Base-by-base conservation (phyloP, 768 basidiomycete species). In the Galerina marginata region DNA sequence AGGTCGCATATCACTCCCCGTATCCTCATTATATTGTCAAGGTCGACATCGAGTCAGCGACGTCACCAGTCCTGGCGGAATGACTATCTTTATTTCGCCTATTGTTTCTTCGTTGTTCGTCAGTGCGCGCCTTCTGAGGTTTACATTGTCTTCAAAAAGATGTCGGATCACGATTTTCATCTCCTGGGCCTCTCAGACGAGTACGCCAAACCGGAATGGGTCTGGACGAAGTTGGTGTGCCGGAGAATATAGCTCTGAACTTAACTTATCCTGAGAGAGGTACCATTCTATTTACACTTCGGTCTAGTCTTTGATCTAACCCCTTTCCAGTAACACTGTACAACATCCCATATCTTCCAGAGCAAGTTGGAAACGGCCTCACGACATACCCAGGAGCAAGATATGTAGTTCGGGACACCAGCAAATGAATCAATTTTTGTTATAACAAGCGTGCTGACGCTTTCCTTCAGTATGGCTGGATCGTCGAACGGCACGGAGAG, bases 401-500 rank as follows among this genome's bases (percentile, higher is more conserved):
- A 66, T 99, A 97, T 72, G 95, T 98, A 40, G 92, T 99, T 52
- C 89, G 96, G 58, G 97, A 99, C 69, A 98, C 95, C 0, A 96
- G 95, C 25, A 96, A 99, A 72, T 90, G 96, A 58, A 96, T 99
- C 65, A 97, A 99, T 76, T 74, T 99, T 70, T 87, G 20, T 20
- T 20, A 20, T 20, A 20, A 20, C 20, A 20, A 20, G 20, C 20
- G 20, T 20, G 20, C 20, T 5, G 95, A 97, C 68, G 94, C 95
- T 15, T 94, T 95, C 72, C 79, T 99, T 56, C 95, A 98, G 71
- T 98, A 95, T 69, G 97, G 97, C 0, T 99, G 96, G 96, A 92
- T 99, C 54, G 96, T 99, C 2, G 97, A 99, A 77, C 82, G 97
- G 16, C 97, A 99, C 78, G 97, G 96, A 83, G 97, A 99, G 93